These are phyloP conservation scores for Cordyceps cateniannulata DNA, from an alignment of 2,329 filamentous ascomycete genomes.

Conservation along the genomic window DNA sequence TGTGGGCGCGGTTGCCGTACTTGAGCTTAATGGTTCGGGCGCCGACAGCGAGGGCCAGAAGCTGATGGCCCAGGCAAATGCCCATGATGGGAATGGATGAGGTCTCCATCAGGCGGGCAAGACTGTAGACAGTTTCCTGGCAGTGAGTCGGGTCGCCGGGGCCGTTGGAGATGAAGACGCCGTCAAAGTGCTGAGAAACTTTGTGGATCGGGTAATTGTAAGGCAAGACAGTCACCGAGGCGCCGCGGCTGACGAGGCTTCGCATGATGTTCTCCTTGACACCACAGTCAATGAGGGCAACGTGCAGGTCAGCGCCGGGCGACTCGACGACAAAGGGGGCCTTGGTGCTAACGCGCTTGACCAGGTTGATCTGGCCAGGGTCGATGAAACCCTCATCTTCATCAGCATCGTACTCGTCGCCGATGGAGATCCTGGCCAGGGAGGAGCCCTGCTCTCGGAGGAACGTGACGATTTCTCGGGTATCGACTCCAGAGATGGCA, in stretches of 20 bases:
- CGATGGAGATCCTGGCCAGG: slow-evolving; percentile 86
- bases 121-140: slow-evolving; percentile 87
- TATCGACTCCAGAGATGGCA: slow-evolving; percentile 94
- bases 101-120: slow-evolving; percentile 82
- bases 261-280: slow-evolving; percentile 99
- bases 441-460: slow-evolving; percentile 96
- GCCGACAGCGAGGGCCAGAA: slow-evolving; percentile 82
- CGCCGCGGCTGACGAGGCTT: slow-evolving; percentile 84
- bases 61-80: slow-evolving; percentile 95
- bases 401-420: slow-evolving; percentile 96
- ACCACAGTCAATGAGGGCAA: slow-evolving; percentile 94
- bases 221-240: slow-evolving; percentile 89
- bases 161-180: slow-evolving; percentile 98
- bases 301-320: slow-evolving; percentile 74
- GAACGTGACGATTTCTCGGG: slow-evolving; percentile 90
- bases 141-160: slow-evolving; percentile 97
- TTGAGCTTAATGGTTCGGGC: slow-evolving; percentile 94
- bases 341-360: slow-evolving; percentile 95
- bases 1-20: slow-evolving; percentile 98
- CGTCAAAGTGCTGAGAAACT: slow-evolving; percentile 94
- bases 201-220: slow-evolving; percentile 98
- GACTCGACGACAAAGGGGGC: slow-evolving; percentile 93
- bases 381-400: slow-evolving; percentile 96
- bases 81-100: slow-evolving; percentile 93
- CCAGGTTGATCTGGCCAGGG: slow-evolving; percentile 92